phyloP scores from a whole-genome alignment of 108 stramenopile species.

The Epipyxis sp. region DNA sequence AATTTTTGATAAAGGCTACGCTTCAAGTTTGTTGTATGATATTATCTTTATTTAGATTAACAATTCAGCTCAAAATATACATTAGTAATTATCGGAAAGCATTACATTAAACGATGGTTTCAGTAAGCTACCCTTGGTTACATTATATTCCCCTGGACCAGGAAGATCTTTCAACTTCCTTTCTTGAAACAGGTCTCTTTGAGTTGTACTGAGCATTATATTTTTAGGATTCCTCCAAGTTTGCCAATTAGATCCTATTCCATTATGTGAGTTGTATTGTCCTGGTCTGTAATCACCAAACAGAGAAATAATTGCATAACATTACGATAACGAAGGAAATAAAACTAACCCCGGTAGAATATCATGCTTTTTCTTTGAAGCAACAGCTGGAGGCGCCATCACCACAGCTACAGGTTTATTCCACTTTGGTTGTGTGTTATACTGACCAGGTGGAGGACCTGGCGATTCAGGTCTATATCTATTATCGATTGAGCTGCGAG shows the following conservation, averaged over 20 bases:
- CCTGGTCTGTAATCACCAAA: too few relatives aligned
- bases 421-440: not conserved
- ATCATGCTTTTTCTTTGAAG: not conserved
- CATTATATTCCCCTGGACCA: not conserved
- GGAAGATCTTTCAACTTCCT: not conserved
- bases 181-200: not conserved
- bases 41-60: too few relatives aligned
- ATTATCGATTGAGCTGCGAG: too few relatives aligned
- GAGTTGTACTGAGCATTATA: not conserved
- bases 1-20: too few relatives aligned
- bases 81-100: slow-evolving; percentile 9
- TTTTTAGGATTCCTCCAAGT: not conserved
- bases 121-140: not conserved
- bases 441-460: slow-evolving; percentile 3
- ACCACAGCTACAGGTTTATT: not conserved
- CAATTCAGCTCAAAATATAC: too few relatives aligned
- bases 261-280: slow-evolving; percentile 7
- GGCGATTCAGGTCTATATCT: too few relatives aligned
- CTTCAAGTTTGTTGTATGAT: too few relatives aligned
- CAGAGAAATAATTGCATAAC: too few relatives aligned
- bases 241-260: too few relatives aligned
- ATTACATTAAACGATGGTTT: slow-evolving; percentile 13
- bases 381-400: not conserved
- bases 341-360: too few relatives aligned
- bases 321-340: too few relatives aligned